Evolutionary conservation across 2,329 filamentous ascomycete species (phyloP).

Genomic region (Fusarium succisae): DNA sequence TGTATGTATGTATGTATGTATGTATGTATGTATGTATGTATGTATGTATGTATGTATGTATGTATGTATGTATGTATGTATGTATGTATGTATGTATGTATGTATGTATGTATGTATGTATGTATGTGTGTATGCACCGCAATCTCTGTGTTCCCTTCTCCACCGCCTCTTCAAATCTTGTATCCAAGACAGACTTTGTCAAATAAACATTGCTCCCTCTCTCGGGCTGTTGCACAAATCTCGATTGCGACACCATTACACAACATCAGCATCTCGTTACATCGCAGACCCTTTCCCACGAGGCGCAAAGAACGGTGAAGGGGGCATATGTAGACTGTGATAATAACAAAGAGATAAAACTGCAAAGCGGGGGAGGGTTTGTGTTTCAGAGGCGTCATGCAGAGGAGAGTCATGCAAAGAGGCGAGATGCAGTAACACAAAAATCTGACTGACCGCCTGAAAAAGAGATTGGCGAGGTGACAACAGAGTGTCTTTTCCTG

Average conservation of each 20-base stretch:
- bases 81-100: not conserved
- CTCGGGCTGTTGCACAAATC: constrained; percentile 37
- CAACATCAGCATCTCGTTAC: constrained; percentile 22
- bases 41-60: not conserved
- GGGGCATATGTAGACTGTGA: not conserved
- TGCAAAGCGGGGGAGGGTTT: not conserved
- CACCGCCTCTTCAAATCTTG: constrained; percentile 22
- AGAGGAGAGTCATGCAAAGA: constrained; percentile 24
- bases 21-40: no score
- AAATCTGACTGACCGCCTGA: constrained; percentile 27
- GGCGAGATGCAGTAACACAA: constrained; percentile 35
- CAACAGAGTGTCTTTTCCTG: constrained; percentile 3
- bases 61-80: no score
- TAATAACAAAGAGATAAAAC: not conserved
- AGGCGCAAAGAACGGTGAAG: constrained; percentile 36
- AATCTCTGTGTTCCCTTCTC: constrained; percentile 8
- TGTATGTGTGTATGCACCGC: no score
- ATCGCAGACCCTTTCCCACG: constrained; percentile 14
- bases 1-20: not conserved
- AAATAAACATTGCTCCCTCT: constrained; percentile 4
- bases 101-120: no score
- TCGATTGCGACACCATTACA: constrained; percentile 41
- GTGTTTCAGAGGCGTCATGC: constrained; percentile 35
- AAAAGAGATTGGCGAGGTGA: not conserved
- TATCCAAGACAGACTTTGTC: not conserved